A percentile compares a stretch with the other conserved stretches of the same genome.
These are phyloP conservation scores for Cyclotella kingstonii DNA, from an alignment of 108 stramenopile genomes.

Conservation along the genomic window DNA sequence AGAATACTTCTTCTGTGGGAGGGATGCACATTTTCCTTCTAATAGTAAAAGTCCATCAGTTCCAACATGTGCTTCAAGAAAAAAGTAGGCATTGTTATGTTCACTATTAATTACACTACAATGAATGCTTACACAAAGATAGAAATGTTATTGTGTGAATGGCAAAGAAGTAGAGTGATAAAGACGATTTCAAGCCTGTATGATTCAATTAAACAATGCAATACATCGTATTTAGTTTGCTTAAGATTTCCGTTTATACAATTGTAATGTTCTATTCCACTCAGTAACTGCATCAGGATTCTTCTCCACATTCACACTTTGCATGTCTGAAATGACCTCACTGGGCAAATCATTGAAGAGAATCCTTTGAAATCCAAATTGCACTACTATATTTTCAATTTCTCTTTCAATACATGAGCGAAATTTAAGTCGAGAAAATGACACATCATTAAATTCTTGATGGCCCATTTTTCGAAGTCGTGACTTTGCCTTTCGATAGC, in stretches of 20 bases:
- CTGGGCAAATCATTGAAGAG: neutral
- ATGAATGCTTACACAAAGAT: too few relatives aligned
- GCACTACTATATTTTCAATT: conserved; percentile 38
- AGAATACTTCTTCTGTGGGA: too few relatives aligned
- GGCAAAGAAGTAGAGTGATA: too few relatives aligned
- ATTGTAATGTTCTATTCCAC: conserved; percentile 37
- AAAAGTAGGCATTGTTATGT: too few relatives aligned
- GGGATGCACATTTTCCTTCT: too few relatives aligned
- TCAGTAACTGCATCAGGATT: conserved; percentile 14
- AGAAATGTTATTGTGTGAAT: too few relatives aligned
- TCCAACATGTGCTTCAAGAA: too few relatives aligned
- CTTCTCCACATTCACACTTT: neutral
- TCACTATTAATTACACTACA: too few relatives aligned
- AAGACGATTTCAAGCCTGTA: too few relatives aligned
- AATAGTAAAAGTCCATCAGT: too few relatives aligned
- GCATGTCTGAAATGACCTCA: neutral
- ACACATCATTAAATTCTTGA: conserved; percentile 47
- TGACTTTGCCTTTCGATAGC: conserved; percentile 50
- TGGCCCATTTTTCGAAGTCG: conserved; percentile 51
- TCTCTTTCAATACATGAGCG: conserved; percentile 46
- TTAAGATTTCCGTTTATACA: conserved; percentile 19
- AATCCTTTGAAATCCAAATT: conserved; percentile 37
- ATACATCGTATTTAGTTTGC: neutral
- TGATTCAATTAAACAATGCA: too few relatives aligned
- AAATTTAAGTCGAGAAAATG: conserved; percentile 31